Evolutionary conservation across 495 filamentous ascomycete species (phyloP).

Genomic region (Friedmanniomyces simplex): DNA sequence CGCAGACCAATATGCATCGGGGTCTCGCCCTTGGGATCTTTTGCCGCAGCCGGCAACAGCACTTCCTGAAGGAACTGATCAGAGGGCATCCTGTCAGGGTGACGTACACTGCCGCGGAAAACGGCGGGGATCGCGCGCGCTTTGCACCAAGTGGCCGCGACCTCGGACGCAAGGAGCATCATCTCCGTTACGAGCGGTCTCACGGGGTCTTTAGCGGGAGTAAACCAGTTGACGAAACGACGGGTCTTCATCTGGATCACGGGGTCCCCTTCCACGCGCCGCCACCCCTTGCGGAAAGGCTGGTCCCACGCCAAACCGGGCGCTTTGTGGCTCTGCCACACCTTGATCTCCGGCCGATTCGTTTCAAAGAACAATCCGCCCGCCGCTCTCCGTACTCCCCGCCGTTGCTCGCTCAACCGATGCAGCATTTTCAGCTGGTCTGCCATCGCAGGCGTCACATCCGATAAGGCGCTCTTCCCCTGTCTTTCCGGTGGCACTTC

Average conservation of each 20-base stretch:
- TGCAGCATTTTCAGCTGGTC: constrained; percentile 19
- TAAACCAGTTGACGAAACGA: constrained; percentile 29
- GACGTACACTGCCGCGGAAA: constrained; percentile 58
- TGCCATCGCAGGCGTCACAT: neutral
- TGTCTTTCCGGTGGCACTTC: constrained; percentile 10
- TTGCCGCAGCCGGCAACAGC: constrained; percentile 26
- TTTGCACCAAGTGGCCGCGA: constrained; percentile 62
- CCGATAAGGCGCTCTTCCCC: neutral
- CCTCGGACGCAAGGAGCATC: constrained; percentile 71
- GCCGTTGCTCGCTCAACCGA: constrained; percentile 16
- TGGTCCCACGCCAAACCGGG: constrained; percentile 22
- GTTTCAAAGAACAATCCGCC: constrained; percentile 23
- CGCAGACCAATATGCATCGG: no score
- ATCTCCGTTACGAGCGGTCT: constrained; percentile 43
- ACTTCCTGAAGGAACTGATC: constrained; percentile 26
- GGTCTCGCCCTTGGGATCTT: constrained; percentile 18
- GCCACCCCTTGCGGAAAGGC: constrained; percentile 20
- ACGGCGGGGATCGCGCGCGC: constrained; percentile 67
- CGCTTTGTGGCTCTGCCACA: constrained; percentile 8
- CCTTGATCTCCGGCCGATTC: constrained; percentile 10
- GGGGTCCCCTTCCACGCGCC: constrained; percentile 43
- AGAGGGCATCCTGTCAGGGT: constrained; percentile 41
- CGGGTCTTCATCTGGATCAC: constrained; percentile 34
- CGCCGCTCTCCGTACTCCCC: constrained; percentile 11
- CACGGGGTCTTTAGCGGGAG: constrained; percentile 12